phyloP scores from a whole-genome alignment of 2,329 filamentous ascomycete species.

The Ramularia collo-cygni region DNA sequence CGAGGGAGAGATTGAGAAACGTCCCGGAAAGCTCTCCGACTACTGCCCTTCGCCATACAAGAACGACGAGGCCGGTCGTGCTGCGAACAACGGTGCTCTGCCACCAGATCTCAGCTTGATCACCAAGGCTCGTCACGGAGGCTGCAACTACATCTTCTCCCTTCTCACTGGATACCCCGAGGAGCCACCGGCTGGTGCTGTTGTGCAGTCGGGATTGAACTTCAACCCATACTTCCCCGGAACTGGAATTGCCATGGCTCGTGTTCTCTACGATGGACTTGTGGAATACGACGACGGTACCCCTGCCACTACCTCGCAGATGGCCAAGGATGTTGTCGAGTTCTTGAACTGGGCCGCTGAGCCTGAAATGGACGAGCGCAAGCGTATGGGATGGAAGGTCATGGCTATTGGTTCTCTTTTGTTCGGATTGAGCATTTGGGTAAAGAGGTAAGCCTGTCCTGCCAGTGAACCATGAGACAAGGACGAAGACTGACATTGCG shows the following conservation, averaged over 20 bases:
- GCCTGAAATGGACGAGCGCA: conserved; percentile 98
- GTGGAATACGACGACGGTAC: conserved; percentile 98
- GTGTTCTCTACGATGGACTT: conserved; percentile 93
- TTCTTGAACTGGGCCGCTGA: conserved; percentile 99
- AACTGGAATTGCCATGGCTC: conserved; percentile 97
- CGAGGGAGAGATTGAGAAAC: conserved; percentile 96
- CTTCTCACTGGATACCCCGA: conserved; percentile 96
- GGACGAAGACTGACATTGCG: conserved; percentile 27
- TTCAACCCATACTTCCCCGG: conserved; percentile 99
- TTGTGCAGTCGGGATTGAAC: conserved; percentile 84
- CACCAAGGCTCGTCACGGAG: conserved; percentile 93
- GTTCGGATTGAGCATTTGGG: conserved; percentile 85
- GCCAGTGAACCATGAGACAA: too few species aligned
- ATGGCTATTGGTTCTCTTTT: conserved; percentile 71
- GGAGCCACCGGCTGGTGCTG: conserved; percentile 82
- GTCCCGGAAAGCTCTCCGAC: conserved; percentile 95
- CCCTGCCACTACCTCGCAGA: conserved; percentile 90
- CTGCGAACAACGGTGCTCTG: conserved; percentile 95
- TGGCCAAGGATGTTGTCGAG: conserved; percentile 98
- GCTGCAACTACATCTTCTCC: conserved; percentile 97
- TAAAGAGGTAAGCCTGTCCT: conserved; percentile 91
- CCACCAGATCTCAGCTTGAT: conserved; percentile 97
- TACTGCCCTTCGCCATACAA: conserved; percentile 94
- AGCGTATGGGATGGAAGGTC: conserved; percentile 99
- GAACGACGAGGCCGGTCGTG: conserved; percentile 97